These are phyloP conservation scores for Martiniozyma abietophila DNA, from an alignment of 805 yeast species.

Conservation along the genomic window DNA sequence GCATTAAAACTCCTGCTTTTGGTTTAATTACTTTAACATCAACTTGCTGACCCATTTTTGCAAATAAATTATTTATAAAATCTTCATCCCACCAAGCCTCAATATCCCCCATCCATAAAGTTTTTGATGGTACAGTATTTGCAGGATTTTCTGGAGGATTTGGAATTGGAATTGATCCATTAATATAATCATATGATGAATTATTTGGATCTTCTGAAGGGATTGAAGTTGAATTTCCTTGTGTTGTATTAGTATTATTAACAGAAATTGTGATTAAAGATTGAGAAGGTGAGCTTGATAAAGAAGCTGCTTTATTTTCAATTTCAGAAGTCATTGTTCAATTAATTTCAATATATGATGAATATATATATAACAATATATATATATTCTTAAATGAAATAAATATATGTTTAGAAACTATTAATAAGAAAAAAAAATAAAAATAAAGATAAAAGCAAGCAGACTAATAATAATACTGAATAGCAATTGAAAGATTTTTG, in stretches of 20 bases:
- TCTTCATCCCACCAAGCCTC: slow-evolving; percentile 73
- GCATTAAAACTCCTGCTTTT: slow-evolving; percentile 28
- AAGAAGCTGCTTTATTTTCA: slow-evolving; percentile 1
- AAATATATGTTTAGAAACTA: no score
- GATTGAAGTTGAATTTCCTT: neutral
- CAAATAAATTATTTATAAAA: slow-evolving; percentile 53
- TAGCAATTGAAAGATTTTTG: no score
- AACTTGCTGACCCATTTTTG: slow-evolving; percentile 44
- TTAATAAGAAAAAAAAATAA: no score
- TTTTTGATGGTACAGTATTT: slow-evolving; percentile 48
- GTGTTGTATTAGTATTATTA: neutral
- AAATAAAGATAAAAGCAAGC: no score
- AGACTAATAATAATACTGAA: no score
- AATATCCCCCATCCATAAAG: slow-evolving; percentile 84
- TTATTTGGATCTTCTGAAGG: neutral
- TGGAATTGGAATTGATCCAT: slow-evolving; percentile 32
- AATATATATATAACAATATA: no score
- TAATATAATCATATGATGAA: slow-evolving; percentile 11
- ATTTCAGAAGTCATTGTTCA: slow-evolving; percentile 1
- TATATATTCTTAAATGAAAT: no score
- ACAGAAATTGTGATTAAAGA: slow-evolving; percentile 5
- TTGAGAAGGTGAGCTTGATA: neutral
- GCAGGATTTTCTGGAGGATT: slow-evolving; percentile 45
- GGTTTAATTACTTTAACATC: slow-evolving; percentile 57
- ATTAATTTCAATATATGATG: no score